Evolutionary conservation across 768 basidiomycete genomes (phyloP).

Genomic region (Porphyrellus cyaneotinctus): DNA sequence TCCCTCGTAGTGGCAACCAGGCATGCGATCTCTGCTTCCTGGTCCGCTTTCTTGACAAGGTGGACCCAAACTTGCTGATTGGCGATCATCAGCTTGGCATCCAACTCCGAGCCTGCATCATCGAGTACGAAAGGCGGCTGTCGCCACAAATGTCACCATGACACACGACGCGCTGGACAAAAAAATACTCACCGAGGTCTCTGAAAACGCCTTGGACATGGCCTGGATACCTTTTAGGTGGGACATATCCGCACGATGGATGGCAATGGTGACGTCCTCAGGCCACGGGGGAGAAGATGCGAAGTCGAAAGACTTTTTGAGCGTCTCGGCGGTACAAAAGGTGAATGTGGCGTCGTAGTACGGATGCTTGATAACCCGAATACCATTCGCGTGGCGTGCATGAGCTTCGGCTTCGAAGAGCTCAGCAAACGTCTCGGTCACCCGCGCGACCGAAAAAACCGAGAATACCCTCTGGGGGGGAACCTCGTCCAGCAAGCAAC

Average conservation of each 20-base stretch:
- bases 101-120: constrained; percentile 37
- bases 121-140: constrained; percentile 57
- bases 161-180: too few species aligned
- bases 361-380: constrained; percentile 33
- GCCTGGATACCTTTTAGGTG: constrained; percentile 36
- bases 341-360: constrained; percentile 65
- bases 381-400: background rate
- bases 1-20: constrained; percentile 69
- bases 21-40: constrained; percentile 47
- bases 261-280: constrained; percentile 19
- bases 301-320: constrained; percentile 18
- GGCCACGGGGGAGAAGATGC: background rate
- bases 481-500: constrained; percentile 11
- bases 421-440: constrained; percentile 44
- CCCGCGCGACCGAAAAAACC: constrained; percentile 51
- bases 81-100: constrained; percentile 49
- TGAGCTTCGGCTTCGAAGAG: constrained; percentile 46
- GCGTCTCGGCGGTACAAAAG: constrained; percentile 46
- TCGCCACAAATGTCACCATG: background rate
- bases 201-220: constrained; percentile 55
- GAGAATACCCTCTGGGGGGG: constrained; percentile 42
- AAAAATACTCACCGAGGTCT: constrained; percentile 47
- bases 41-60: constrained; percentile 28
- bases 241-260: constrained; percentile 32
- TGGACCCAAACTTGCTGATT: constrained; percentile 59